Conservation (phyloP, 2,329 filamentous ascomycete species). For the Fusarium humuli region DNA sequence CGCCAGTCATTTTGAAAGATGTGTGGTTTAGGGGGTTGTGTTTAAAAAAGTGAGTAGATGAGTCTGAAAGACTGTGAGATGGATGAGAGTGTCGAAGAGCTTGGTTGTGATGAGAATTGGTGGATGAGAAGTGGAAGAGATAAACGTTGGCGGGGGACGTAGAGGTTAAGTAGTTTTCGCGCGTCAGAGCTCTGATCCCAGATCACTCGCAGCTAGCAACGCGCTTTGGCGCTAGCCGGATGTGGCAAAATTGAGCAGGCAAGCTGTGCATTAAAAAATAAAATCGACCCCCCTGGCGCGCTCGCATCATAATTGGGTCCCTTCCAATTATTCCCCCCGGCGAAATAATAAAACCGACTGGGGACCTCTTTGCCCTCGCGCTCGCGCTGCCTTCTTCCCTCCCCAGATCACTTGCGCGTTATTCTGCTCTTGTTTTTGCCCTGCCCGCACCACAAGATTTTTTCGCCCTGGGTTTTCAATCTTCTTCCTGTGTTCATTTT, state of each 20-base stretch:
- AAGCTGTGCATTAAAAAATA: conserved; percentile 46
- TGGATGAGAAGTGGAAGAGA: conserved; percentile 51
- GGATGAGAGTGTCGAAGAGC: conserved; percentile 48
- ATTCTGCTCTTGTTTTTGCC: conserved; percentile 13
- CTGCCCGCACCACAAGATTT: neutral
- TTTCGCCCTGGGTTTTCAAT: conserved; percentile 5
- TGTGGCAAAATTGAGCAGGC: conserved; percentile 49
- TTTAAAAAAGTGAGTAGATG: conserved; percentile 28
- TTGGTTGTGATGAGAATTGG: conserved; percentile 54
- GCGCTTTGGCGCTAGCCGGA: conserved; percentile 49
- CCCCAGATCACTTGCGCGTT: conserved; percentile 31
- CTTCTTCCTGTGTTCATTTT: conserved; percentile 15
- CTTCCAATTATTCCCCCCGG: neutral
- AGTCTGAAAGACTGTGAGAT: conserved; percentile 39
- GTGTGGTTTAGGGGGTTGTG: conserved; percentile 42
- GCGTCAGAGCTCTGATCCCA: conserved; percentile 59
- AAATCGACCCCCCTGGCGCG: conserved; percentile 37
- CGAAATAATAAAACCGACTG: conserved; percentile 44
- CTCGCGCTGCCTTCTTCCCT: conserved; percentile 1
- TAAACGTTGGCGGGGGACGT: conserved; percentile 58
- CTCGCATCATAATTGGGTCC: conserved; percentile 23
- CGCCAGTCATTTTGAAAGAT: conserved; percentile 96
- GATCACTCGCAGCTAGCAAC: conserved; percentile 58
- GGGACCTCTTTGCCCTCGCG: conserved; percentile 10
- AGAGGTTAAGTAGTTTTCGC: conserved; percentile 69